phyloP scores from a whole-genome alignment of 2,329 filamentous ascomycete species.

The Penicillium sp. region DNA sequence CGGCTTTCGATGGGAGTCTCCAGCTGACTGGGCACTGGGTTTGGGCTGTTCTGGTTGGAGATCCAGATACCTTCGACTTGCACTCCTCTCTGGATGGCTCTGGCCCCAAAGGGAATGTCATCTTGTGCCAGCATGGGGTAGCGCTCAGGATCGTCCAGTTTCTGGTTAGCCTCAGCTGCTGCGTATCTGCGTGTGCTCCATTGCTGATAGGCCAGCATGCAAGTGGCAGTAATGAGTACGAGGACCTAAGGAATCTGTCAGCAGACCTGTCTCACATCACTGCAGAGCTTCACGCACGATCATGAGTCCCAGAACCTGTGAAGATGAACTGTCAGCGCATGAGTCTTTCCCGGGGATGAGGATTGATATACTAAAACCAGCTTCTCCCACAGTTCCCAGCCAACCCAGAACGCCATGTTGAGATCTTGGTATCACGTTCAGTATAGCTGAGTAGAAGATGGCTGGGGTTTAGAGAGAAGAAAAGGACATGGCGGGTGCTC shows the following conservation, averaged over 20 bases:
- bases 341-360: not conserved
- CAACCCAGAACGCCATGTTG: conserved; percentile 54
- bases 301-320: conserved; percentile 64
- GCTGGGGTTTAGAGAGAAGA: too few relatives aligned
- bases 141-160: conserved; percentile 49
- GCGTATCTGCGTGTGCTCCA: conserved; percentile 58
- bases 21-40: conserved; percentile 19
- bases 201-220: conserved; percentile 56
- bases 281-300: conserved; percentile 48
- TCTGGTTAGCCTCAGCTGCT: conserved; percentile 62
- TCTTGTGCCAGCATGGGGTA: conserved; percentile 51
- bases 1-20: conserved; percentile 22
- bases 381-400: conserved; percentile 81
- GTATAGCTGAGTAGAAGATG: not conserved
- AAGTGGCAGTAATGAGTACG: conserved; percentile 63
- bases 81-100: conserved; percentile 75
- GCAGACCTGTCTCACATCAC: not conserved
- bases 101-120: conserved; percentile 78
- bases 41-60: conserved; percentile 46
- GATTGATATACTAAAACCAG: conserved; percentile 73
- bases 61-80: conserved; percentile 83
- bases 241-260: conserved; percentile 45
- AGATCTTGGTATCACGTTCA: not conserved
- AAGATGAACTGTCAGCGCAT: conserved; percentile 14
- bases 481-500: too few relatives aligned